phyloP scores from a whole-genome alignment of 305 asterid species.

The Caryopteris hybrid region DNA sequence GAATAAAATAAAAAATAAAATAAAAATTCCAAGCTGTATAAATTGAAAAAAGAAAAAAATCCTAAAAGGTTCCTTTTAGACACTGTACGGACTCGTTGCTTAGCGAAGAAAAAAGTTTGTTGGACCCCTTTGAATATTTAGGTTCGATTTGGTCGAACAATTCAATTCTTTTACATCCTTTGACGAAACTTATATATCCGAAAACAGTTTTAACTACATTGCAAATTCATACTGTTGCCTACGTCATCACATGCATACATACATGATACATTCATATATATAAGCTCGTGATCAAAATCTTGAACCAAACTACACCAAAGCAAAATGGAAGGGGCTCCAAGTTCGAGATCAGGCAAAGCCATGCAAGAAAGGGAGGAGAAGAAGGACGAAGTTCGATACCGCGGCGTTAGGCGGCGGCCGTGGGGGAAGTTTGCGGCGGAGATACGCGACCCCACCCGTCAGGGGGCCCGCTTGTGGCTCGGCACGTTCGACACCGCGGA shows the following conservation, averaged over 20 bases:
- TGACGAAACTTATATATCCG: too few relatives aligned
- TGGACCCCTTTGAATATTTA: slow-evolving; percentile 33
- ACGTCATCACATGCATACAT: slow-evolving; percentile 4
- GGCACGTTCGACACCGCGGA: too few relatives aligned
- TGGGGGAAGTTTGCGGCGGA: too few relatives aligned
- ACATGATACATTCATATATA: neutral
- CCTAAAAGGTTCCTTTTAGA: too few relatives aligned
- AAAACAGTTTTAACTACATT: too few relatives aligned
- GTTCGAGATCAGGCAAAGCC: slow-evolving; percentile 45
- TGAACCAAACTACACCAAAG: too few relatives aligned
- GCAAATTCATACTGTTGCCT: neutral
- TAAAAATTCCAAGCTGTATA: too few relatives aligned
- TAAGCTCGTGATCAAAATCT: too few relatives aligned
- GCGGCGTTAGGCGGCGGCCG: slow-evolving; percentile 72
- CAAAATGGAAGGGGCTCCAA: slow-evolving; percentile 54
- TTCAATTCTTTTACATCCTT: slow-evolving; percentile 25
- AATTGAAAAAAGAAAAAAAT: too few relatives aligned
- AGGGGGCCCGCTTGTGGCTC: too few relatives aligned
- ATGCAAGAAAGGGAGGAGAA: slow-evolving; percentile 43
- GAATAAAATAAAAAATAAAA: too few relatives aligned
- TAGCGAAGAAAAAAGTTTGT: slow-evolving; percentile 16
- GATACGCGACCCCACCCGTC: too few relatives aligned
- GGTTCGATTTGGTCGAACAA: slow-evolving; percentile 39
- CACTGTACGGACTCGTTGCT: slow-evolving; percentile 27
- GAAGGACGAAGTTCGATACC: slow-evolving; percentile 44